Percentiles rank a stretch among this genome's conserved stretches.
These are phyloP conservation scores for Microdochium trichocladiopsis DNA, from an alignment of 2,329 filamentous ascomycete genomes.

Conservation along the genomic window DNA sequence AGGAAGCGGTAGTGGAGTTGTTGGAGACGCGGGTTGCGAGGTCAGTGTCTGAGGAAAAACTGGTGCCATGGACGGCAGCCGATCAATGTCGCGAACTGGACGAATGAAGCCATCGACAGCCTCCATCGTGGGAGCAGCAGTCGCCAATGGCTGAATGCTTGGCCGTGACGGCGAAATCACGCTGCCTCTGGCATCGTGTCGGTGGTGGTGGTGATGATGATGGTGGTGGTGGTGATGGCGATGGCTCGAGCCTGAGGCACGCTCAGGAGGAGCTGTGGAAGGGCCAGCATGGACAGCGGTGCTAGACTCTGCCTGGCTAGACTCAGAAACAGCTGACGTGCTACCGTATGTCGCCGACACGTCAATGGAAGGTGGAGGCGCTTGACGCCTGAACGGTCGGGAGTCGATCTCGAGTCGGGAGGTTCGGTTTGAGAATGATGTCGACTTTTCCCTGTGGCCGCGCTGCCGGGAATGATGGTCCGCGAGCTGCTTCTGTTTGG, in stretches of 20 bases:
- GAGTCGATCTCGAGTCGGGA: constrained; percentile 49
- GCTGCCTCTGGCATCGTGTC: constrained; percentile 41
- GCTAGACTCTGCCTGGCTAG: constrained; percentile 42
- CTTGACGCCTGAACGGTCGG: constrained; percentile 64
- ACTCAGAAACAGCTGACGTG: constrained; percentile 30
- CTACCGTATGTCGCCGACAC: constrained; percentile 54
- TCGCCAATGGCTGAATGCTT: constrained; percentile 59
- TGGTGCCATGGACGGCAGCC: constrained; percentile 74
- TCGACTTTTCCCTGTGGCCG: constrained; percentile 42
- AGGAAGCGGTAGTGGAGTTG: constrained; percentile 68
- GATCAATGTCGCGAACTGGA: constrained; percentile 74
- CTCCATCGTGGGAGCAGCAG: constrained; percentile 62
- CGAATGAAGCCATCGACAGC: constrained; percentile 68
- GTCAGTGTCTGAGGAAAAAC: constrained; percentile 60
- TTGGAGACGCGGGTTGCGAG: constrained; percentile 90
- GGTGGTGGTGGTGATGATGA: constrained; percentile 32
- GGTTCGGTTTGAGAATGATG: constrained; percentile 46
- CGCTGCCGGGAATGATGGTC: constrained; percentile 45
- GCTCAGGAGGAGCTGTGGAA: constrained; percentile 64
- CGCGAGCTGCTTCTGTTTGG: constrained; percentile 61
- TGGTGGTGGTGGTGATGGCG: constrained; percentile 46
- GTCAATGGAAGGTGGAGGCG: constrained; percentile 78
- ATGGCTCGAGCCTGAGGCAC: constrained; percentile 50
- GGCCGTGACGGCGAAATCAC: constrained; percentile 43
- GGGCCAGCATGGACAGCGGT: constrained; percentile 44